These are phyloP conservation scores for Neoboletus brunneissimus DNA, from an alignment of 768 basidiomycete genomes.

Conservation along the genomic window DNA sequence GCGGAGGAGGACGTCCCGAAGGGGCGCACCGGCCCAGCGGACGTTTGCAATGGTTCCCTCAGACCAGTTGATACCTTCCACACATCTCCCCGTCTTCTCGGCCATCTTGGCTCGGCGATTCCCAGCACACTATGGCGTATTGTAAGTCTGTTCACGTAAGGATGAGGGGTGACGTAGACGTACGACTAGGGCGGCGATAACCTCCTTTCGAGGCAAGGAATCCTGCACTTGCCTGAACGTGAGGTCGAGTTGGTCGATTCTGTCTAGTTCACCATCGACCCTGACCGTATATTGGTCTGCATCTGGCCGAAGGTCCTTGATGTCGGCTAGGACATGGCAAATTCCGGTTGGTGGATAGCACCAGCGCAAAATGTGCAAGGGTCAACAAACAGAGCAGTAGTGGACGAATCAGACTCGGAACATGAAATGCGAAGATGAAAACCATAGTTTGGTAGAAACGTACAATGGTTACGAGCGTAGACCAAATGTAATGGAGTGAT, in stretches of 20 bases:
- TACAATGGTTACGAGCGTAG: slow-evolving; percentile 72
- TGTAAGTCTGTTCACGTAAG: background rate
- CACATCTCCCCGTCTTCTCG: slow-evolving; percentile 42
- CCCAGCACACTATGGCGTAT: slow-evolving; percentile 51
- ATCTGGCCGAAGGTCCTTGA: slow-evolving; percentile 21
- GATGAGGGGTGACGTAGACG: slow-evolving; percentile 6
- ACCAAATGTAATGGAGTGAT: slow-evolving; percentile 62
- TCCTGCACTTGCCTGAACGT: slow-evolving; percentile 17
- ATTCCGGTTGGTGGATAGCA: background rate
- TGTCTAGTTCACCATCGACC: slow-evolving; percentile 27
- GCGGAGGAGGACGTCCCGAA: slow-evolving; percentile 54
- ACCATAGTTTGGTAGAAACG: slow-evolving; percentile 36
- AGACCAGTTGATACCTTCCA: slow-evolving; percentile 60
- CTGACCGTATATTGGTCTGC: slow-evolving; percentile 24
- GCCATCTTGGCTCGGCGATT: slow-evolving; percentile 67
- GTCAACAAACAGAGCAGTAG: background rate
- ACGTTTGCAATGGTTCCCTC: slow-evolving; percentile 72
- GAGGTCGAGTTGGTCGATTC: slow-evolving; percentile 15
- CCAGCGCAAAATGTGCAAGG: background rate
- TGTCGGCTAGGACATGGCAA: slow-evolving; percentile 21
- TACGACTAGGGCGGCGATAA: slow-evolving; percentile 59
- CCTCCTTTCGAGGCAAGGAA: slow-evolving; percentile 23
- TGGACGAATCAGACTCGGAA: background rate
- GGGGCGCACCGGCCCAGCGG: slow-evolving; percentile 58
- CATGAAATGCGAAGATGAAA: background rate